Base-by-base conservation (phyloP, 441 rosid genomes). In the Populus hybrid region DNA sequence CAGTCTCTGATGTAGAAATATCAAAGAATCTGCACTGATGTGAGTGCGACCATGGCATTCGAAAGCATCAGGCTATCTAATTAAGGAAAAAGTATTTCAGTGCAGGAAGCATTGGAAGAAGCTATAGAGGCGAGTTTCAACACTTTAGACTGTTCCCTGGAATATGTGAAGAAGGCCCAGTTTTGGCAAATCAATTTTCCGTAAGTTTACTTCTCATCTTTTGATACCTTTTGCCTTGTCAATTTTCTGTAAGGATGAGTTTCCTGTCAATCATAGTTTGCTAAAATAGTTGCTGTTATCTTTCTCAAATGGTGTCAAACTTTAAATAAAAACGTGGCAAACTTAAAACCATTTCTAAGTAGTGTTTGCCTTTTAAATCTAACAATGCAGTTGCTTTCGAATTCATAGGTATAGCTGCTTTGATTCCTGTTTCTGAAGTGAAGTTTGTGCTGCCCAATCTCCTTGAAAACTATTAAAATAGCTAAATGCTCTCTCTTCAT, bases 61-160 rank as follows among this genome's bases (percentile, higher is more conserved):
- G 72, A 74, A 38, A 78, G 31, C 26, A 73, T 69, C 72, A 74
- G n/a, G 59, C 20, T 14, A 50, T 50, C 59, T 50, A 50, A 24
- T 29, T 29, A 6, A 29, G 36, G 33, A 29, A 18, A 24, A 3
- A n/a, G 20, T n/a, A 45, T 66, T 79, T 42, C 81, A 92, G 99
- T 59, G 85, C 90, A 75, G 98, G 99, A 74, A 94, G 98, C 92
- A 92, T 95, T 66, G 98, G 98, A 80, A 91, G 98, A 85, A 91
- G 97, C 87, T 92, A 88, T 79, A 90, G 85, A 83, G 98, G 99
- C 76, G 93, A 92, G 85, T 94, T 95, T 83, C 94, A 87, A 82
- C 87, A 83, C 74, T 95, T 90, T 83, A 91, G 89, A 80, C n/a
- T 95, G 45, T 90, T 90, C 59, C 98, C 99, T 45, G 83, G 82